Conservation (phyloP, 2,329 filamentous ascomycete genomes). For the Penicillium italicum region DNA sequence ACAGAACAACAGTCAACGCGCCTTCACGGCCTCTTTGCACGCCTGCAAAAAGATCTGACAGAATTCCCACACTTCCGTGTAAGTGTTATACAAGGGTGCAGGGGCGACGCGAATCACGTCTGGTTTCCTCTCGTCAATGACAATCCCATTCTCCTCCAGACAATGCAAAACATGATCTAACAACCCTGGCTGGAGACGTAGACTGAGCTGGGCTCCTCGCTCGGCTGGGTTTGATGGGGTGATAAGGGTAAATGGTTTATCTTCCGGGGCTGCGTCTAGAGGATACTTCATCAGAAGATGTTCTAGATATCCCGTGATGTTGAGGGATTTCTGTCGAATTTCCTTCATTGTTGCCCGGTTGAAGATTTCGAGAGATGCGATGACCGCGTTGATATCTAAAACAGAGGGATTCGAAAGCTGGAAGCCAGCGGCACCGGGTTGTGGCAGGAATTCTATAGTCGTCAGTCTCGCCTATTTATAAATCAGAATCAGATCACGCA, state of each 20-base stretch:
- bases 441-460: constrained; percentile 62
- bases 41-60: constrained; percentile 52
- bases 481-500: constrained; percentile 13
- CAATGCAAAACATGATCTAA: constrained; percentile 64
- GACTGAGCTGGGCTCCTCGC: constrained; percentile 74
- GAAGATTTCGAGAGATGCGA: constrained; percentile 71
- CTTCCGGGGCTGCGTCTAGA: constrained; percentile 25
- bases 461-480: constrained; percentile 5
- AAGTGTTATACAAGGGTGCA: constrained; percentile 78
- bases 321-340: constrained; percentile 67
- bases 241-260: constrained; percentile 57
- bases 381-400: constrained; percentile 71
- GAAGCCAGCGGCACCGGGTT: constrained; percentile 73
- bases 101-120: constrained; percentile 82
- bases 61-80: constrained; percentile 67
- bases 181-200: constrained; percentile 64
- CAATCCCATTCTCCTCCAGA: constrained; percentile 65
- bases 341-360: constrained; percentile 65
- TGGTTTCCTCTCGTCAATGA: constrained; percentile 80
- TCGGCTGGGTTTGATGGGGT: constrained; percentile 66
- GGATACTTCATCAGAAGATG: constrained; percentile 52
- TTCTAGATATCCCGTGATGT: constrained; percentile 74
- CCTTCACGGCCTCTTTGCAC: constrained; percentile 39
- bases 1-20: neutral
- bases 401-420: constrained; percentile 82